Percentiles rank a stretch among this genome's conserved stretches.
These are phyloP conservation scores for Salvia hispanica DNA, from an alignment of 257 asterid genomes.

Conservation along the genomic window DNA sequence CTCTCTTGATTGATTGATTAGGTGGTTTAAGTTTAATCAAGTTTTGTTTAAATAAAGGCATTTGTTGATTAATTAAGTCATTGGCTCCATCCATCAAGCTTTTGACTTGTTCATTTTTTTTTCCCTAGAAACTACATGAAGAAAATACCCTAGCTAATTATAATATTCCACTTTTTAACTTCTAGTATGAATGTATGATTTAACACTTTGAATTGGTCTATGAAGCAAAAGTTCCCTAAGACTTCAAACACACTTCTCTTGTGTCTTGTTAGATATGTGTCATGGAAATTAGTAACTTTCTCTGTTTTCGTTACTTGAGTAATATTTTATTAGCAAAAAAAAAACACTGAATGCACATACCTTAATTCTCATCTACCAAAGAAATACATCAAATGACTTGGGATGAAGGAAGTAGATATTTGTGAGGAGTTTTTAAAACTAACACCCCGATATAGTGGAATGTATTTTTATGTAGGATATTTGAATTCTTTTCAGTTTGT, in stretches of 20 bases:
- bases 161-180: background rate
- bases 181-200: background rate
- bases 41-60: background rate
- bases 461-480: no score
- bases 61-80: background rate
- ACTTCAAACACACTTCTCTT: background rate
- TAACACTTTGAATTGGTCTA: conserved; percentile 31
- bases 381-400: no score
- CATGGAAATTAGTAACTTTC: no score
- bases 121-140: background rate
- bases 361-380: no score
- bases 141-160: background rate
- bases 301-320: no score
- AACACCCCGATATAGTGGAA: background rate
- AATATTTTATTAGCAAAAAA: no score
- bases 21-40: background rate
- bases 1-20: background rate
- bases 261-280: background rate
- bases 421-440: background rate
- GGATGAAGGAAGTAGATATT: no score
- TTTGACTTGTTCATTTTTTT: background rate
- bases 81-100: background rate
- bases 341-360: no score
- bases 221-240: conserved; percentile 15
- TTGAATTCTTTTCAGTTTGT: background rate